Evolutionary conservation across 352 stramenopile genomes (phyloP), one percentile per base, ranked within the genome.

Genomic region (Vaucheria bursata): DNA sequence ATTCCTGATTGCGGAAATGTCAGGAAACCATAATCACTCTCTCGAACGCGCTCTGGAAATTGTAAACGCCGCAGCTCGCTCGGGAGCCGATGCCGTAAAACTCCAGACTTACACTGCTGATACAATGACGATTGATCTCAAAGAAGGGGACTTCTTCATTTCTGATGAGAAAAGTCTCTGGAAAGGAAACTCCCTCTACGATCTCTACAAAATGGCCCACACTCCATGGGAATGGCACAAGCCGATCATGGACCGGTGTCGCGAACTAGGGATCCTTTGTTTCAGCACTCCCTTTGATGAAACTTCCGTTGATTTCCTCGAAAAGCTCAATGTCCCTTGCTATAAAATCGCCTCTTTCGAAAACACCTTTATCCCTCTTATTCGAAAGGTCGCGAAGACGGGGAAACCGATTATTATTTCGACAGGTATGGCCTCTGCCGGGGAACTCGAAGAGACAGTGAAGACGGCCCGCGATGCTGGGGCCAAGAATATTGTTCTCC

Each of bases 301-400:
- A 18, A 59, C 45, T 25, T 59, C 45, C 12, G 45, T 59, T 18
- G 45, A 59, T 59, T 59, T 59, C 45, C 45, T 59, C 12, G 45
- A 59, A 59, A 25, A 25, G 25, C 45, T 59, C 25, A 25, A 59
- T 18, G 45, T 59, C 25, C 45, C 45, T 18, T 25, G 18, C 12
- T 59, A 59, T 25, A 59, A 59, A 25, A 59, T 59, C 25, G 45
- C 45, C 45, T 59, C 45, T 59, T 59, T 59, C 25, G 45, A 59
- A 25, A 59, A 18, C 45, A 59, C 45, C 45, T 18, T 18, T 59
- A 59, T 59, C 25, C 45, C 45, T 59, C 25, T 59, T 18, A 59
- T 59, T 25, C 12, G 25, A 25, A 18, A 59, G 12, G 45, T 25
- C 45, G 45, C 45, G 25, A 18, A 18, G 12, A 59, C 18, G 25